phyloP scores from a whole-genome alignment of 2,329 filamentous ascomycete genomes.

The Clathrospora elynae region DNA sequence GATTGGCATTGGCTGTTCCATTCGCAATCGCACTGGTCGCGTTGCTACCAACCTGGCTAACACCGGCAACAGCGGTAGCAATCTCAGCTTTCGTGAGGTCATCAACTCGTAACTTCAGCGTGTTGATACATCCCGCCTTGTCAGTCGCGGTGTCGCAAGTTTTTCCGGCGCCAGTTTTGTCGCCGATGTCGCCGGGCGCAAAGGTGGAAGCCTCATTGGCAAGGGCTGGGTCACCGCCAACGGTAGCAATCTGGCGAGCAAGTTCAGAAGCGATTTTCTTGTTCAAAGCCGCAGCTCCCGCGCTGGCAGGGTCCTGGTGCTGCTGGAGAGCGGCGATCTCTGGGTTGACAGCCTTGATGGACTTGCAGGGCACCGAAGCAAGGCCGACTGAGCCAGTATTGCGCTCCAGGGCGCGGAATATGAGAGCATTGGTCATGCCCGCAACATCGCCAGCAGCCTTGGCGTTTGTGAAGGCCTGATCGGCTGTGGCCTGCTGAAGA shows the following conservation, averaged over 20 bases:
- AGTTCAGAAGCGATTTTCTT: slow-evolving; percentile 65
- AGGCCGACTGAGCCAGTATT: slow-evolving; percentile 65
- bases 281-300: slow-evolving; percentile 62
- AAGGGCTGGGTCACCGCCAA: slow-evolving; percentile 66
- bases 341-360: slow-evolving; percentile 63
- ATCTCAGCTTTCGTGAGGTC: slow-evolving; percentile 61
- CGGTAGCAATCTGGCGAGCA: slow-evolving; percentile 62
- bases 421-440: slow-evolving; percentile 60
- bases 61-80: slow-evolving; percentile 52
- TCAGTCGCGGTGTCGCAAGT: slow-evolving; percentile 58
- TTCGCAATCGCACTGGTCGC: too few species aligned
- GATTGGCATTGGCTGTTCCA: too few species aligned
- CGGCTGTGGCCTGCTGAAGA: slow-evolving; percentile 63
- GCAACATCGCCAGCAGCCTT: slow-evolving; percentile 59
- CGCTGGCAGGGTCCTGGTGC: slow-evolving; percentile 70
- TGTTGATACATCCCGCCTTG: slow-evolving; percentile 61
- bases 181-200: slow-evolving; percentile 61
- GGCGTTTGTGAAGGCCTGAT: slow-evolving; percentile 65
- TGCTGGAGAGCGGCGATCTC: slow-evolving; percentile 68
- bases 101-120: slow-evolving; percentile 58
- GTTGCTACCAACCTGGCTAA: too few species aligned
- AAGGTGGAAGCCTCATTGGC: slow-evolving; percentile 69
- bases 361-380: slow-evolving; percentile 62
- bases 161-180: slow-evolving; percentile 58
- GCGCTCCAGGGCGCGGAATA: slow-evolving; percentile 62